phyloP scores from a whole-genome alignment of 2,329 filamentous ascomycete species.

The Juglanconis juglandina region DNA sequence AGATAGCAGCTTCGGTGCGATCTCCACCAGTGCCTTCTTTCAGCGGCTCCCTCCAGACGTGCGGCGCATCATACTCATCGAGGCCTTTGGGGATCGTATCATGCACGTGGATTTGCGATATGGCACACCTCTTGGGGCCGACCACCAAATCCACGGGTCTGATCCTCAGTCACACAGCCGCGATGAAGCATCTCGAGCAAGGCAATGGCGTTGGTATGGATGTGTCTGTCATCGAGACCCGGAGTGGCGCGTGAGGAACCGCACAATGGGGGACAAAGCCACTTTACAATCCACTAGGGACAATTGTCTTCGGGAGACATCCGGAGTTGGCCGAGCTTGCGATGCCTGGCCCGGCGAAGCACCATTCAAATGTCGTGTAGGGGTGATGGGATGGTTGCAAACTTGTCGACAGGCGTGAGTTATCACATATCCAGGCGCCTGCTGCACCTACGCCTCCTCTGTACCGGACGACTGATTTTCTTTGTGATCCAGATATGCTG shows the following conservation, averaged over 20 bases:
- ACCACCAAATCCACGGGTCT: neutral
- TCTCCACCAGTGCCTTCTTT: slow-evolving; percentile 2
- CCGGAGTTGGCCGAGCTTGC: neutral
- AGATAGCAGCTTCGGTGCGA: neutral
- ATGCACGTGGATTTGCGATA: neutral
- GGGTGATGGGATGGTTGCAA: slow-evolving; percentile 5
- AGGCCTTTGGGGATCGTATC: slow-evolving; percentile 4
- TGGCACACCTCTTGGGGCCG: neutral
- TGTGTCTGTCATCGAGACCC: slow-evolving; percentile 9
- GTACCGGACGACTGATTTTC: neutral
- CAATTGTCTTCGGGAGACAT: neutral
- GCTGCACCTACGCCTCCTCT: neutral
- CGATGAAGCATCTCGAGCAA: neutral
- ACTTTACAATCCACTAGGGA: neutral
- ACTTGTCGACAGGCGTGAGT: slow-evolving; percentile 9
- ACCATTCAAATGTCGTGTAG: neutral
- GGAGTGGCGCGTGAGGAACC: neutral
- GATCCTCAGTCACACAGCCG: neutral
- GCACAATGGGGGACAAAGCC: neutral
- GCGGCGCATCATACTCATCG: slow-evolving; percentile 6
- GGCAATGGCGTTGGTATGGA: slow-evolving; percentile 8
- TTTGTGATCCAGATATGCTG: neutral
- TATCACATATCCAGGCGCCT: no score
- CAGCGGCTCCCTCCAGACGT: neutral
- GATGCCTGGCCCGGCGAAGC: neutral